These are phyloP conservation scores for Noccaea caerulescens DNA, from an alignment of 345 rosid species.

Conservation along the genomic window DNA sequence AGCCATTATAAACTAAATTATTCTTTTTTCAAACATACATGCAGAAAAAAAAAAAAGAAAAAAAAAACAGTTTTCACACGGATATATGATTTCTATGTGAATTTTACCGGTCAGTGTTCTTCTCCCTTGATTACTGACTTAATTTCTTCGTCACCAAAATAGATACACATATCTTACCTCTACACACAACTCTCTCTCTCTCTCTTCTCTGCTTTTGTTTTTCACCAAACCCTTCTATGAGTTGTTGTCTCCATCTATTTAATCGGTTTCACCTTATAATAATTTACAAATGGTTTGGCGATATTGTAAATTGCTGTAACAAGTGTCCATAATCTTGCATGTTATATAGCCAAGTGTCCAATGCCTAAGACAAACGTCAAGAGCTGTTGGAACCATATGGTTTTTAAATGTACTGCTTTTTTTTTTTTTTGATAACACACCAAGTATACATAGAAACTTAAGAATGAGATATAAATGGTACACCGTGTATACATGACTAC, in stretches of 20 bases:
- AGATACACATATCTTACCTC: constrained; percentile 1
- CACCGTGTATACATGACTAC: neutral
- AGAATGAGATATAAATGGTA: neutral
- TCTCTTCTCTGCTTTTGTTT: neutral
- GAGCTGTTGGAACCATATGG: neutral
- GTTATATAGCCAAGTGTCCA: constrained; percentile 23
- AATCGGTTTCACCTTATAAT: neutral
- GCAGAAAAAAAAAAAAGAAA: too few relatives aligned
- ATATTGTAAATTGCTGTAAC: neutral
- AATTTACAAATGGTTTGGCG: constrained; percentile 12
- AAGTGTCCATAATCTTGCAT: constrained; percentile 28
- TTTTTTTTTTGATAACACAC: constrained; percentile 1
- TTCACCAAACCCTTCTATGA: constrained; percentile 19
- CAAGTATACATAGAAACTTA: neutral
- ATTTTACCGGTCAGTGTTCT: constrained; percentile 9
- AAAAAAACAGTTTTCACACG: neutral
- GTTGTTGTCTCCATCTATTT: neutral
- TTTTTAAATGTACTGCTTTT: too few relatives aligned
- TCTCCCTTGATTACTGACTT: constrained; percentile 2
- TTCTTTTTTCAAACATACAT: too few relatives aligned
- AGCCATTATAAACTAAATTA: too few relatives aligned
- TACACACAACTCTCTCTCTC: neutral
- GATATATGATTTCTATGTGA: neutral
- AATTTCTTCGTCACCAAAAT: neutral
- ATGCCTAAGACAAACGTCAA: constrained; percentile 1